phyloP scores from a whole-genome alignment of 495 filamentous ascomycete genomes.

The Chaetomidium leptoderma region DNA sequence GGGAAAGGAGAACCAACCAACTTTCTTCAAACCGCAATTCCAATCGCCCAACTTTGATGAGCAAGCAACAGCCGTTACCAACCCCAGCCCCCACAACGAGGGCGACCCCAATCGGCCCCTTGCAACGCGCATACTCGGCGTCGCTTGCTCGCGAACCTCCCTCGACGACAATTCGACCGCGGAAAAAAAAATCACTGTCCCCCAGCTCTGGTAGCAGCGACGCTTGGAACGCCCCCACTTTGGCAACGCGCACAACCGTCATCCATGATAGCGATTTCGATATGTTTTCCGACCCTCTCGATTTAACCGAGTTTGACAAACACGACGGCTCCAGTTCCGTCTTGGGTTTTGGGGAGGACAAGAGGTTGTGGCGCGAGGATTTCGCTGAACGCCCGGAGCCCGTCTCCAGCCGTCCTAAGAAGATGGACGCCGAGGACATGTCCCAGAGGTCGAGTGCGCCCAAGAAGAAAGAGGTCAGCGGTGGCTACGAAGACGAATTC shows the following conservation, averaged over 20 bases:
- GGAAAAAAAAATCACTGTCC: slow-evolving; percentile 1
- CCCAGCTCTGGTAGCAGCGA: not conserved
- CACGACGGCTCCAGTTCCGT: slow-evolving; percentile 45
- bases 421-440: not conserved
- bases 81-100: slow-evolving; percentile 33
- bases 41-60: slow-evolving; percentile 14
- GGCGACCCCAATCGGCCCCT: slow-evolving; percentile 23
- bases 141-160: slow-evolving; percentile 20
- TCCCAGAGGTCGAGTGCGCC: slow-evolving; percentile 47
- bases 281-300: slow-evolving; percentile 52
- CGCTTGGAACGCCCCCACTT: not conserved
- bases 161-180: slow-evolving; percentile 3
- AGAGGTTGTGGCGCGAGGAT: slow-evolving; percentile 58
- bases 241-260: not conserved
- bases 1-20: not conserved
- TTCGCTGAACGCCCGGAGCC: slow-evolving; percentile 37
- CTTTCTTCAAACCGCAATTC: slow-evolving; percentile 22
- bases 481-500: slow-evolving; percentile 34
- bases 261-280: slow-evolving; percentile 37
- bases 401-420: slow-evolving; percentile 53
- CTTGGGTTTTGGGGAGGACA: slow-evolving; percentile 39
- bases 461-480: slow-evolving; percentile 2
- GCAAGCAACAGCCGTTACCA: slow-evolving; percentile 33
- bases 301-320: slow-evolving; percentile 61
- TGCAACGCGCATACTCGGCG: slow-evolving; percentile 34